A percentile compares a stretch with the other conserved stretches of the same genome.
These are phyloP conservation scores for Dioscorea dumetorum DNA, from an alignment of 106 monocot species.

Conservation along the genomic window DNA sequence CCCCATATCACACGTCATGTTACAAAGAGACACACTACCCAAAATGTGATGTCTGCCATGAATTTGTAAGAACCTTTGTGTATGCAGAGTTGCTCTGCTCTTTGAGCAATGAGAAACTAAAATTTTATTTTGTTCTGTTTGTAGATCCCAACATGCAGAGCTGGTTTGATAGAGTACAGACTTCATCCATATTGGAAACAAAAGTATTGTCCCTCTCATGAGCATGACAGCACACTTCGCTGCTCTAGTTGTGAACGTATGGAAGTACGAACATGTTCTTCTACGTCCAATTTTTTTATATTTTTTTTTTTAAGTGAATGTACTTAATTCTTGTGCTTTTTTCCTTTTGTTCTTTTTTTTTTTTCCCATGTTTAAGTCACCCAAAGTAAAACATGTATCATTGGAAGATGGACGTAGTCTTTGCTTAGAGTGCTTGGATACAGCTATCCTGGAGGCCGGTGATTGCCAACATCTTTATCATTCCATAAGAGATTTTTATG, in stretches of 20 bases:
- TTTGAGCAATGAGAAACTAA: too few relatives aligned
- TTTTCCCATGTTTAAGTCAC: slow-evolving; percentile 38
- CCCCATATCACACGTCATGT: slow-evolving; percentile 81
- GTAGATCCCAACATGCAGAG: slow-evolving; percentile 87
- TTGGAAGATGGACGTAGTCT: slow-evolving; percentile 81
- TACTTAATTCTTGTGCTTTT: too few relatives aligned
- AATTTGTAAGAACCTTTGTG: slow-evolving; percentile 64
- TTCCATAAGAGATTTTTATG: slow-evolving; percentile 90
- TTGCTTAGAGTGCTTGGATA: slow-evolving; percentile 89
- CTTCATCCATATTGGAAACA: slow-evolving; percentile 96
- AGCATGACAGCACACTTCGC: slow-evolving; percentile 76
- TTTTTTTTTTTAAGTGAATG: too few relatives aligned
- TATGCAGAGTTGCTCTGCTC: not conserved
- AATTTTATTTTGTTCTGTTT: not conserved
- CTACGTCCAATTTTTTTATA: too few relatives aligned
- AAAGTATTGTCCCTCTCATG: slow-evolving; percentile 95
- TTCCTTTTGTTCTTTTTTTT: not conserved
- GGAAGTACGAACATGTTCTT: slow-evolving; percentile 42
- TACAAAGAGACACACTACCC: slow-evolving; percentile 93
- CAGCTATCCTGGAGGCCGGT: slow-evolving; percentile 89
- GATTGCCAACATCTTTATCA: slow-evolving; percentile 95
- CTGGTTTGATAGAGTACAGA: slow-evolving; percentile 87
- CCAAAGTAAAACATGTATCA: slow-evolving; percentile 56
- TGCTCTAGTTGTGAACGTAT: slow-evolving; percentile 96
- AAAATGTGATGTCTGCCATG: slow-evolving; percentile 91